Percentiles rank a stretch among this genome's conserved stretches.
These are phyloP conservation scores for Salix viminalis DNA, from an alignment of 345 rosid genomes.

Conservation along the genomic window DNA sequence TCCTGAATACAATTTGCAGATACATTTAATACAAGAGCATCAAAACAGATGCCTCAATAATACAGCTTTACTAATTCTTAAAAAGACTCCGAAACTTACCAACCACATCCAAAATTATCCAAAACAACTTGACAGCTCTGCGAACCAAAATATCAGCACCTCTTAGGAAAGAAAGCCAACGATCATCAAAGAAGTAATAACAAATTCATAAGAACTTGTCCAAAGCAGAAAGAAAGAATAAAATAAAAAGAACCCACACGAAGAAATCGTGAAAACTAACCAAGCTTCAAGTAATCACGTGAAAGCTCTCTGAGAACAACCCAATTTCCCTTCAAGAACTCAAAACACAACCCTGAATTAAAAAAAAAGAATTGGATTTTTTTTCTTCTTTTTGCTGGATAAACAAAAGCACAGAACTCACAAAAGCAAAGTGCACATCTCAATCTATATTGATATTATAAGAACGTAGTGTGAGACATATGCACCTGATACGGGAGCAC, in stretches of 20 bases:
- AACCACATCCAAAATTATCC: not conserved
- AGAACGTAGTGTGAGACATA: not conserved
- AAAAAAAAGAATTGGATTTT: not conserved
- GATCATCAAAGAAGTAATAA: not conserved
- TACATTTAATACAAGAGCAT: not conserved
- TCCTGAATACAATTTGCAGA: not conserved
- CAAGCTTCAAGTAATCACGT: not conserved
- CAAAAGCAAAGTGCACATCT: slow-evolving; percentile 1
- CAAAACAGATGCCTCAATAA: not conserved
- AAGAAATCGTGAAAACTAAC: not conserved
- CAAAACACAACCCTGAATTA: not conserved
- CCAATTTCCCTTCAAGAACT: slow-evolving; percentile 2
- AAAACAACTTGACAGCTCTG: not conserved
- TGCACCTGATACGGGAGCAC: slow-evolving; percentile 11
- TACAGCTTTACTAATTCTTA: not conserved
- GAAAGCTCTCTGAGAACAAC: not conserved
- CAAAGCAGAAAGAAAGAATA: not conserved
- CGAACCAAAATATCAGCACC: not conserved
- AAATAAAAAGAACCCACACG: not conserved
- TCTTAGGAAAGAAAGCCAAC: not conserved
- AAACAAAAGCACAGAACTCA: not conserved
- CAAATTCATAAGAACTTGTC: not conserved
- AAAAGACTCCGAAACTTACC: not conserved
- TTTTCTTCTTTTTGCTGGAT: not conserved
- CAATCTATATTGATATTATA: not conserved